These are phyloP conservation scores for Plasmodium blacklocki DNA, from an alignment of 169 alveolate genomes.

Conservation along the genomic window DNA sequence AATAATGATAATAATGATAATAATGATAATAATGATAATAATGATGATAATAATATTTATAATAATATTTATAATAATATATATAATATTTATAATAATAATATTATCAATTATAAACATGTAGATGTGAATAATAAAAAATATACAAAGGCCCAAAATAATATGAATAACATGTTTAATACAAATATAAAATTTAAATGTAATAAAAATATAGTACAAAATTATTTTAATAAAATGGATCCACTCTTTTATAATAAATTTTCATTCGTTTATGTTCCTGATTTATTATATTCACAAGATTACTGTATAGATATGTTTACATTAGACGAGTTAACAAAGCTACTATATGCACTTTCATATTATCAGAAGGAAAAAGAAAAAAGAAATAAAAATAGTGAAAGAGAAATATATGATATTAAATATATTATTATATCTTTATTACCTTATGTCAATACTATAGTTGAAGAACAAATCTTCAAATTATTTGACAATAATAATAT, in stretches of 20 bases:
- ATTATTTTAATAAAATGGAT: too few relatives aligned
- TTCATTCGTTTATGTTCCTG: neutral
- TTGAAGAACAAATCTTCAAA: conserved; percentile 13
- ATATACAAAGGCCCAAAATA: too few relatives aligned
- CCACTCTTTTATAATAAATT: neutral
- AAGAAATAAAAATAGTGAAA: neutral
- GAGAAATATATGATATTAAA: neutral
- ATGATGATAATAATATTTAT: too few relatives aligned
- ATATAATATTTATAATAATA: too few relatives aligned
- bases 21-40: too few relatives aligned
- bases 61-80: too few relatives aligned
- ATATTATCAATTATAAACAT: too few relatives aligned
- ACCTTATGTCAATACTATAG: neutral
- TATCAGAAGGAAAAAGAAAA: conserved; percentile 18
- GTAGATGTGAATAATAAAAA: neutral
- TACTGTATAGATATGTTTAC: neutral
- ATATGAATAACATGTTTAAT: too few relatives aligned
- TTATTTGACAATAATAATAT: neutral
- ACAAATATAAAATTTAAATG: too few relatives aligned
- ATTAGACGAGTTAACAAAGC: conserved; percentile 31
- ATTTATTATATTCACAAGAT: neutral
- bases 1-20: too few relatives aligned
- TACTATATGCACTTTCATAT: conserved; percentile 14
- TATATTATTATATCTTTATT: conserved; percentile 11
- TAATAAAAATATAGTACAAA: too few relatives aligned